phyloP scores from a whole-genome alignment of 2,329 filamentous ascomycete species.

The Sphaerulina populicola region DNA sequence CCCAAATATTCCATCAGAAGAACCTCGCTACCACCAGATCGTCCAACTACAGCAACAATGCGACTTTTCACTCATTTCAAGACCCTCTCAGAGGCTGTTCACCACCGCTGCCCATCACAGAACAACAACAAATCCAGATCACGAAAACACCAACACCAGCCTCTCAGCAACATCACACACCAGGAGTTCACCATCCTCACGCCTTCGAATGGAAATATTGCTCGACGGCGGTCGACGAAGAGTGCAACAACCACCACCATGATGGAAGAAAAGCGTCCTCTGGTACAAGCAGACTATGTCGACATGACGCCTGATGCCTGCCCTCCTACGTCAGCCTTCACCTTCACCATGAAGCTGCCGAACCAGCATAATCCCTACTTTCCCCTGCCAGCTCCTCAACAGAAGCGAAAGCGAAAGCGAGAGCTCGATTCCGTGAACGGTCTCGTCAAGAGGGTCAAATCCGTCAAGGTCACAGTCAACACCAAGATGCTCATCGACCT shows the following conservation, averaged over 20 bases:
- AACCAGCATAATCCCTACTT: constrained; percentile 5
- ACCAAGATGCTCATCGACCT: constrained; percentile 7
- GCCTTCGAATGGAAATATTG: constrained; percentile 7
- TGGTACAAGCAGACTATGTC: background rate
- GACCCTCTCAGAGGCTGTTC: background rate
- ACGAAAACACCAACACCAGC: background rate
- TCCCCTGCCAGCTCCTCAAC: background rate
- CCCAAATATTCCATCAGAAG: background rate
- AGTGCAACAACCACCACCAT: background rate
- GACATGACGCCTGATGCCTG: background rate
- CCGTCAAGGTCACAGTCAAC: constrained; percentile 5
- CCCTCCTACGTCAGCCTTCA: background rate
- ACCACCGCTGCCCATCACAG: background rate
- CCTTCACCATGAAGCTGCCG: background rate
- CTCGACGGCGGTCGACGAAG: constrained; percentile 6
- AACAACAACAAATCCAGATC: background rate
- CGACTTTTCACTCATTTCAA: constrained; percentile 7
- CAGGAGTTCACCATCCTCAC: constrained; percentile 5
- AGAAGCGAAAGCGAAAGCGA: constrained; percentile 1
- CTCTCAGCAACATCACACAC: constrained; percentile 7
- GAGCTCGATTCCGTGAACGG: background rate
- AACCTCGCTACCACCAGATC: background rate
- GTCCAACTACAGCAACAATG: constrained; percentile 6
- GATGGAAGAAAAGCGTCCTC: background rate
- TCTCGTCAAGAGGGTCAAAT: constrained; percentile 5